Conservation (phyloP, 208 protist species). For the Blastocrithidia nonstop region DNA sequence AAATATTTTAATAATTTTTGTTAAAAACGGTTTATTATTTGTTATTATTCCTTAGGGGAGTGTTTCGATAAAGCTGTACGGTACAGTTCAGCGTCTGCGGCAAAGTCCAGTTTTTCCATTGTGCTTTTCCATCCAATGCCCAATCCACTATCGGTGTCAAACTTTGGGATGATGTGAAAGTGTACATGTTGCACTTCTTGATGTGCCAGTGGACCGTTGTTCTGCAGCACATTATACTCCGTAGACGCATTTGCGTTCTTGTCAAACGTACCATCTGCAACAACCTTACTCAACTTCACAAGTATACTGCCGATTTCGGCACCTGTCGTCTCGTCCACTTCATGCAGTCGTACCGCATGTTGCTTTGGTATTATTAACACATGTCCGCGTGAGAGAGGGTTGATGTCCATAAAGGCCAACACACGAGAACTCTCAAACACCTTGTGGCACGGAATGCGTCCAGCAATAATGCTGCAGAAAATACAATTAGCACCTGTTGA, state of each 20-base stretch:
- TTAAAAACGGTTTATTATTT: too few relatives aligned
- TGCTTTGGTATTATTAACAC: conserved; percentile 72
- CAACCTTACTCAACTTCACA: conserved; percentile 33
- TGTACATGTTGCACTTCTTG: conserved; percentile 89
- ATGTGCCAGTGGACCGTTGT: conserved; percentile 82
- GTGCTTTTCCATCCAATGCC: conserved; percentile 50
- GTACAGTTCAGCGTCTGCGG: conserved; percentile 45
- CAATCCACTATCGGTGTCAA: conserved; percentile 33
- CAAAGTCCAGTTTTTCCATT: conserved; percentile 43
- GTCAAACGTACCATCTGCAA: too few relatives aligned
- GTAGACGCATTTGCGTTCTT: conserved; percentile 26
- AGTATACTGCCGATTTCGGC: conserved; percentile 50
- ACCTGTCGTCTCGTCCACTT: conserved; percentile 50
- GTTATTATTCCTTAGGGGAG: too few relatives aligned
- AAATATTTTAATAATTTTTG: too few relatives aligned
- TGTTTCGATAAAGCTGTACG: conserved; percentile 33
- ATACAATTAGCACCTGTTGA: conserved; percentile 40
- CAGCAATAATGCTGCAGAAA: conserved; percentile 79
- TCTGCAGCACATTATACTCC: conserved; percentile 89
- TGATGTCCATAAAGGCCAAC: conserved; percentile 83
- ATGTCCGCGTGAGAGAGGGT: conserved; percentile 67
- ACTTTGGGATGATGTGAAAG: conserved; percentile 90
- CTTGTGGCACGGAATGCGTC: conserved; percentile 71
- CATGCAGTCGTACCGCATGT: conserved; percentile 62
- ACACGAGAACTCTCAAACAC: conserved; percentile 64